Base-by-base conservation (phyloP, 2,329 filamentous ascomycete genomes). In the Hypoxylon sp. region DNA sequence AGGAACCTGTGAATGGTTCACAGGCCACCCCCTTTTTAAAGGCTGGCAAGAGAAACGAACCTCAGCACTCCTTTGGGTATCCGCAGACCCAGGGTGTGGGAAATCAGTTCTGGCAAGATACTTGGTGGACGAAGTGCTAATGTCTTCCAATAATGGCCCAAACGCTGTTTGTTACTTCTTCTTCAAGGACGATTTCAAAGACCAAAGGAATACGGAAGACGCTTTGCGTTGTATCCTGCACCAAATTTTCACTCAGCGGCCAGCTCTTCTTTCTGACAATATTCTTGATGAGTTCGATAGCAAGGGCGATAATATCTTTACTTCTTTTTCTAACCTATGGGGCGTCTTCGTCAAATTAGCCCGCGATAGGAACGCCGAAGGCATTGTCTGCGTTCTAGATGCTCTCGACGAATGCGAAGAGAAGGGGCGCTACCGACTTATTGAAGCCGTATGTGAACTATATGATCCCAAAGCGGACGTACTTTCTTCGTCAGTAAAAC, bases 31-130 rank as follows among this genome's bases (percentile, higher is more conserved):
- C 2, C 45, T 56, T 17, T 75, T 72, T 46, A 52, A 45, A 19
- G 38, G 60, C 2, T 76, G 74, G 74, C 57, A 55, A 23, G 51
- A 68, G 5, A 68, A 63, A 19, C 25, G 32, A 43, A 32, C 9
- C 2, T 41, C 38, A 10, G 13, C 21, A 17, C 25, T 65, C 3
- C 75, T 80, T 14, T 79, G 76, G 75, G 76, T 82, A 1, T 82
- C 81, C 25, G 82, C 81, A 7, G 78, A 82, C 57, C 82, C 82
- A 2, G 82, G 82, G 0, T 82, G 80, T 45, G 82, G 81, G 7
- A 83, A 84, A 66, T 83, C 82, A 0, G 82, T 83, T 6, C 67
- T 84, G 1, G 74, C 79, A 11, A 80, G 71, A 62, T 74, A 76
- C 34, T 64, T 84, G 0, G 71, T 80, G 0, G 80, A 83, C 25